Percentiles rank a stretch among this genome's conserved stretches.
These are phyloP conservation scores for Dothiorella sarmentorum DNA, from an alignment of 2,329 filamentous ascomycete species.

Conservation along the genomic window DNA sequence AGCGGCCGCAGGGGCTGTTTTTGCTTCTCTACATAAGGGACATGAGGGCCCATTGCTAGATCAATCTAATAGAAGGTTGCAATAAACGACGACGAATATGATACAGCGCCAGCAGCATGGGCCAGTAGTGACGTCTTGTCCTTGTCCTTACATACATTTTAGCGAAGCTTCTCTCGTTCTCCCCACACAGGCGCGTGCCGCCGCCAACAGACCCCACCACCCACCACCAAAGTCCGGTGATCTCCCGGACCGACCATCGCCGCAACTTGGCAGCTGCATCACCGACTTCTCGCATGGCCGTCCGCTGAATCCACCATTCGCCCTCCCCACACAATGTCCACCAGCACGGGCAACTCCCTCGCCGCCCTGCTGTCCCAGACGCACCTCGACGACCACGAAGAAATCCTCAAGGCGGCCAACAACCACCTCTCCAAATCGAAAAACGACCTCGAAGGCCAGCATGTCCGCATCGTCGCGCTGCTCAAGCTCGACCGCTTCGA, in stretches of 20 bases:
- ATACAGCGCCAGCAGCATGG: too few species aligned
- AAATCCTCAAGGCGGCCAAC: conserved; percentile 65
- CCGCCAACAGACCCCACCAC: not conserved
- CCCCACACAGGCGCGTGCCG: not conserved
- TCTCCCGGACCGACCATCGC: conserved; percentile 7
- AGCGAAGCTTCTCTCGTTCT: not conserved
- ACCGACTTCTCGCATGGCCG: conserved; percentile 14
- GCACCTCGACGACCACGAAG: conserved; percentile 64
- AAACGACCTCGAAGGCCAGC: conserved; percentile 58
- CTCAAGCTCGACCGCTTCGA: conserved; percentile 80
- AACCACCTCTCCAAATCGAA: conserved; percentile 57
- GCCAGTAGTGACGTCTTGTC: not conserved
- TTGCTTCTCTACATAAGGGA: too few species aligned
- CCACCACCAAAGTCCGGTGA: conserved; percentile 1
- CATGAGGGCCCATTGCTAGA: too few species aligned
- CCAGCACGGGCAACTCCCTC: conserved; percentile 45
- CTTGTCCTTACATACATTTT: too few species aligned
- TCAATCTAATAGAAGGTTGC: too few species aligned
- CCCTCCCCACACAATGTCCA: conserved; percentile 32
- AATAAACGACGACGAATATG: too few species aligned
- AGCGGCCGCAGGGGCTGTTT: too few species aligned
- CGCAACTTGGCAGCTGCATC: conserved; percentile 4
- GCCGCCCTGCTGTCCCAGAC: conserved; percentile 55
- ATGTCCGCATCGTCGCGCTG: conserved; percentile 69
- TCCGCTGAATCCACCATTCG: not conserved